These are phyloP conservation scores for Camellia japonica DNA, from an alignment of 148 eudicot genomes.

Conservation along the genomic window DNA sequence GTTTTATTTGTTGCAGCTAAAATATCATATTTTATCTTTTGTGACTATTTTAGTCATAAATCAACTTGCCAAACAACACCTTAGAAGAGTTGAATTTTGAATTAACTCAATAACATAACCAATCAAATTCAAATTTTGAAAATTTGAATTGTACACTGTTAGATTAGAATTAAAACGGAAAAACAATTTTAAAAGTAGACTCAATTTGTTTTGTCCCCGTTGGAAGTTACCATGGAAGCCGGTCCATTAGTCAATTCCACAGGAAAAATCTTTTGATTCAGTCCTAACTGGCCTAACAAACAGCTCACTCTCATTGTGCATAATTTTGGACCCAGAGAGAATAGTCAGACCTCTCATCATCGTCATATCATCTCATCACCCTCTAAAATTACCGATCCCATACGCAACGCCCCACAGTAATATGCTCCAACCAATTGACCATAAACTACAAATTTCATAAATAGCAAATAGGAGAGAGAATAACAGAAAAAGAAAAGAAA, in stretches of 20 bases:
- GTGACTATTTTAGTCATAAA: too few relatives aligned
- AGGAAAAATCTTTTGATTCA: slow-evolving; percentile 9
- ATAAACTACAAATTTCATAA: not conserved
- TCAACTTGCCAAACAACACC: too few relatives aligned
- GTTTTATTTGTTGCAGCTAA: too few relatives aligned
- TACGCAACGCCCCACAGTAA: slow-evolving; percentile 18
- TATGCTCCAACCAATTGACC: not conserved
- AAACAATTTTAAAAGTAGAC: too few relatives aligned
- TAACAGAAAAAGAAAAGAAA: slow-evolving; percentile 21
- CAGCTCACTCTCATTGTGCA: not conserved
- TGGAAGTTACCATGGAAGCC: slow-evolving; percentile 8
- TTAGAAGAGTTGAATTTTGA: too few relatives aligned
- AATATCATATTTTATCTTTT: too few relatives aligned
- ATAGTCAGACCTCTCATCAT: slow-evolving; percentile 10
- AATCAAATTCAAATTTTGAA: not conserved
- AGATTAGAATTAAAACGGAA: too few relatives aligned
- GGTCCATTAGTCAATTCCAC: slow-evolving; percentile 3
- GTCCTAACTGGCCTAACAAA: slow-evolving; percentile 3
- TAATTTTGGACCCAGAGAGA: slow-evolving; percentile 4
- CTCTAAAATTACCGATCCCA: not conserved
- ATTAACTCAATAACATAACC: not conserved
- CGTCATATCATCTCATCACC: too few relatives aligned
- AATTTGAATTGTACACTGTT: not conserved
- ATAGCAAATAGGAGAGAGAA: slow-evolving; percentile 9
- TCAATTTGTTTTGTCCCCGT: not conserved